A percentile compares a stretch with the other conserved stretches of the same genome.
phyloP scores from a whole-genome alignment of 352 stramenopile species.

The Bremia lactucae region DNA sequence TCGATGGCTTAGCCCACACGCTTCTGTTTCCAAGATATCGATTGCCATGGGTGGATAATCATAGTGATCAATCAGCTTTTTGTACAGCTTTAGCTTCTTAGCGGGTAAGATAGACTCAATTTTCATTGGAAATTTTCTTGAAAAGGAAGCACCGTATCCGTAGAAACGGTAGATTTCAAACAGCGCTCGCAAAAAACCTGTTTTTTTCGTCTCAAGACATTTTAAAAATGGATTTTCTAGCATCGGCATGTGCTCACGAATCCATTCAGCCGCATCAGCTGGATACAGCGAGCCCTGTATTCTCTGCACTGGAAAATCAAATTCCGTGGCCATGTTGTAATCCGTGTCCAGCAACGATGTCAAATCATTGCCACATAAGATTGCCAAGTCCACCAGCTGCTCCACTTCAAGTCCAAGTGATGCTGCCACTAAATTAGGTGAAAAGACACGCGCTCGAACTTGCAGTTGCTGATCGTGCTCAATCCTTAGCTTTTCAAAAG shows the following conservation, averaged over 20 bases:
- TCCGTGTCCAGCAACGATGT: conserved; percentile 57
- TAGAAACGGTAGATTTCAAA: conserved; percentile 79
- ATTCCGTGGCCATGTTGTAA: conserved; percentile 33
- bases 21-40: conserved; percentile 47
- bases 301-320: conserved; percentile 52
- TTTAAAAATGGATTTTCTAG: conserved; percentile 47
- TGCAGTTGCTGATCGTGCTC: conserved; percentile 2
- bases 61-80: conserved; percentile 43
- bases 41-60: conserved; percentile 49
- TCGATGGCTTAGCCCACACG: conserved; percentile 33
- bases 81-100: conserved; percentile 46
- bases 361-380: conserved; percentile 86
- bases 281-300: conserved; percentile 30
- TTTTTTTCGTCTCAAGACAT: conserved; percentile 30
- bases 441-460: conserved; percentile 69
- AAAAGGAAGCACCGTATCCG: conserved; percentile 32
- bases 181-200: conserved; percentile 38
- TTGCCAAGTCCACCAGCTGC: conserved; percentile 73
- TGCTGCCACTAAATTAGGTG: conserved; percentile 42
- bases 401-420: conserved; percentile 46
- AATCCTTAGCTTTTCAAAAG: conserved; percentile 33
- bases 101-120: conserved; percentile 19
- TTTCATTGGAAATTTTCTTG: conserved; percentile 35
- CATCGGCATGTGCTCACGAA: conserved; percentile 36
- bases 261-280: conserved; percentile 43